phyloP scores from a whole-genome alignment of 2,329 filamentous ascomycete genomes.

The Hypoxylon sp. region DNA sequence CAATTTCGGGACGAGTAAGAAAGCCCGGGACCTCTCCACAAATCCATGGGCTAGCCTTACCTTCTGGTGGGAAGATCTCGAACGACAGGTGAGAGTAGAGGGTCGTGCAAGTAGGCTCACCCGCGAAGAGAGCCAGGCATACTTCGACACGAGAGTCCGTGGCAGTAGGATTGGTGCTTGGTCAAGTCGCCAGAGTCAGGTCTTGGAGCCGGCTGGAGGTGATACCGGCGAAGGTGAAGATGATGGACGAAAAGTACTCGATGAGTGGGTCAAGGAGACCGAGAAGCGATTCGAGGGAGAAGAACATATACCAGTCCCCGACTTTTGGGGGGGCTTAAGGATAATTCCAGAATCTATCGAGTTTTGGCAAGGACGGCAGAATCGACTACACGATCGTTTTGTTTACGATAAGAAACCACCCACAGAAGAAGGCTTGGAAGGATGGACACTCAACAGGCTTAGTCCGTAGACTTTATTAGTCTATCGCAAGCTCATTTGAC shows the following conservation, averaged over 20 bases:
- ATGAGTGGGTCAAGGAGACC: constrained; percentile 81
- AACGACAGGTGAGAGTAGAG: constrained; percentile 93
- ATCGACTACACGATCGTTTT: constrained; percentile 93
- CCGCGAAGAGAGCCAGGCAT: constrained; percentile 78
- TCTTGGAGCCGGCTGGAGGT: constrained; percentile 66
- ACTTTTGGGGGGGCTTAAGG: constrained; percentile 94
- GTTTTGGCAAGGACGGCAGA: constrained; percentile 96
- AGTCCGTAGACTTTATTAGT: constrained; percentile 70
- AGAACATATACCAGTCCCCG: constrained; percentile 88
- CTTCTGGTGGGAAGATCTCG: constrained; percentile 90
- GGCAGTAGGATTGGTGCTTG: constrained; percentile 91
- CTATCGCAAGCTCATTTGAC: background rate
- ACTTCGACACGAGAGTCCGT: constrained; percentile 78
- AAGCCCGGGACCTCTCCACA: constrained; percentile 75
- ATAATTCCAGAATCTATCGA: constrained; percentile 89
- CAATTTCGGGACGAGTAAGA: constrained; percentile 86
- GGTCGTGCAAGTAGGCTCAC: constrained; percentile 78
- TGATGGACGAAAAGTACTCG: constrained; percentile 80
- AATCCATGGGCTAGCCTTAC: constrained; percentile 87
- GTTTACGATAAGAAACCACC: constrained; percentile 77
- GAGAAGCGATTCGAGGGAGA: constrained; percentile 81
- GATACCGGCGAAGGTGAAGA: constrained; percentile 60
- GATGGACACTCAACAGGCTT: constrained; percentile 80
- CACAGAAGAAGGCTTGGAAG: constrained; percentile 58
- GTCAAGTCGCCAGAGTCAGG: constrained; percentile 90